Evolutionary conservation across 108 stramenopile species (phyloP).

Genomic region (Schizochytrium sp.): DNA sequence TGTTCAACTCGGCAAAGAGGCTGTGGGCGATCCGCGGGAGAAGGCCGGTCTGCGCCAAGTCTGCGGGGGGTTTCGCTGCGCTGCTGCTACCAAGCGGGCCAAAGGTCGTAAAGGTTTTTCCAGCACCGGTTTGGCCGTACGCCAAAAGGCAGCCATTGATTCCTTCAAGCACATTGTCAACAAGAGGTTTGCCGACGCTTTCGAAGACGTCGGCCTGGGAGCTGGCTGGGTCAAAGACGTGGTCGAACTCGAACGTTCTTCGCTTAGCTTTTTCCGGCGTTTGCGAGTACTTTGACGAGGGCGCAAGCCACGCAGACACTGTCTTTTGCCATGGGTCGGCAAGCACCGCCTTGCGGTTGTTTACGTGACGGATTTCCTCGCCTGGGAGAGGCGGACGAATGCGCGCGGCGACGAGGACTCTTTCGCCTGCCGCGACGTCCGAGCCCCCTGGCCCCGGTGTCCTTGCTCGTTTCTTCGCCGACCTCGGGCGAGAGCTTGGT

Average conservation of each 20-base stretch:
- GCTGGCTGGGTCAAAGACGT: constrained; percentile 41
- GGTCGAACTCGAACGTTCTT: constrained; percentile 50
- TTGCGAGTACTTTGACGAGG: background rate
- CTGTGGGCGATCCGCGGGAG: constrained; percentile 52
- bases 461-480: too few relatives aligned
- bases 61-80: background rate
- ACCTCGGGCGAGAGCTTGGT: too few relatives aligned
- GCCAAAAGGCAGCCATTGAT: constrained; percentile 60
- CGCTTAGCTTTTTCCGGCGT: constrained; percentile 12
- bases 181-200: constrained; percentile 40
- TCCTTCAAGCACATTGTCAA: constrained; percentile 51
- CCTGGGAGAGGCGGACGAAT: background rate
- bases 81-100: constrained; percentile 33
- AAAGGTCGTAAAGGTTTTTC: constrained; percentile 51
- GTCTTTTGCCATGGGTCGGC: background rate
- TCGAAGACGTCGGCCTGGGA: constrained; percentile 47
- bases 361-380: background rate
- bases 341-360: background rate
- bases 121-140: constrained; percentile 50
- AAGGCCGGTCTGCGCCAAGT: constrained; percentile 54
- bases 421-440: background rate
- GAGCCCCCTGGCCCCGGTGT: too few relatives aligned
- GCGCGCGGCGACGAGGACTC: background rate
- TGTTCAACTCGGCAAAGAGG: background rate
- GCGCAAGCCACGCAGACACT: background rate